phyloP scores from a whole-genome alignment of 495 filamentous ascomycete genomes.

The Aspergillus hancockii region DNA sequence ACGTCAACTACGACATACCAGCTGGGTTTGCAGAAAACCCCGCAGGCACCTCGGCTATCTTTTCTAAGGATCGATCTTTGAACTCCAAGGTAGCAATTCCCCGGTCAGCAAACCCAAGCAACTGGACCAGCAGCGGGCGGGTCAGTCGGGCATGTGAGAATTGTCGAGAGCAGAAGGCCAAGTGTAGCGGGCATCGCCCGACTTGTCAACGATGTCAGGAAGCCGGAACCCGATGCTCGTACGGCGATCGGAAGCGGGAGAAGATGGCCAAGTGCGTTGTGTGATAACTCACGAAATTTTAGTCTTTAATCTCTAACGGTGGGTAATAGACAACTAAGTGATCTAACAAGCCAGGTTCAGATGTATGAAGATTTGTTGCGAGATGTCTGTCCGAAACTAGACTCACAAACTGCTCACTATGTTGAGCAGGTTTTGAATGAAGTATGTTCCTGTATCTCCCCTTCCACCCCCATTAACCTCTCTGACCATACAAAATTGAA shows the following conservation, averaged over 20 bases:
- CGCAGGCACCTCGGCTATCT: constrained; percentile 10
- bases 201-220: constrained; percentile 59
- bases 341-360: constrained; percentile 39
- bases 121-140: constrained; percentile 37
- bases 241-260: constrained; percentile 61
- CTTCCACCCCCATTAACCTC: not conserved
- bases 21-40: constrained; percentile 21
- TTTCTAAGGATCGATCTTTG: constrained; percentile 21
- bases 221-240: constrained; percentile 49
- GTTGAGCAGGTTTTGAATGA: constrained; percentile 39
- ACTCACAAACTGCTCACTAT: constrained; percentile 31
- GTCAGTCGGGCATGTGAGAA: constrained; percentile 67
- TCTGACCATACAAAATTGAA: constrained; percentile 5
- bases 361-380: constrained; percentile 37
- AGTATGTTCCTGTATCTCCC: constrained; percentile 23
- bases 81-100: constrained; percentile 44
- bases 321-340: constrained; percentile 39
- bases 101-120: constrained; percentile 29
- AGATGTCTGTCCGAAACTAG: constrained; percentile 38
- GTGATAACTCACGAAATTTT: constrained; percentile 5
- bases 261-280: constrained; percentile 53
- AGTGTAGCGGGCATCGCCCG: constrained; percentile 60
- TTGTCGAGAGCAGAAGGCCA: constrained; percentile 69
- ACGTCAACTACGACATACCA: constrained; percentile 19
- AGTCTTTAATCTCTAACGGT: constrained; percentile 15